Evolutionary conservation across 1,284 basidiomycete genomes (phyloP).

Genomic region (Leccinum solheimii): DNA sequence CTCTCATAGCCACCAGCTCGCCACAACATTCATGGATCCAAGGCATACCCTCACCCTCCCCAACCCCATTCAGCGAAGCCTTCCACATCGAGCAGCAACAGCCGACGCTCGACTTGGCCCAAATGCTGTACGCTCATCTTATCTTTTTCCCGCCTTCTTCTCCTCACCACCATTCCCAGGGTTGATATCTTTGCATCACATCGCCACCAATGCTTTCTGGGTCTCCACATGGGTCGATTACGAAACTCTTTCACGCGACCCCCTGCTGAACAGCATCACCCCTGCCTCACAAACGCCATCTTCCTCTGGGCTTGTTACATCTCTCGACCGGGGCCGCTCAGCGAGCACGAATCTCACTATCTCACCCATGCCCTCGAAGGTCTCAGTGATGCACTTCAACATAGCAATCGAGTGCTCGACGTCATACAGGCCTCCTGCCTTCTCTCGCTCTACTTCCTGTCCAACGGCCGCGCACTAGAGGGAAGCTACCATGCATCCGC

Average conservation of each 20-base stretch:
- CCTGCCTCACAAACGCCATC: conserved; percentile 73
- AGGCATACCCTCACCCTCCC: conserved; percentile 44
- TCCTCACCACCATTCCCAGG: conserved; percentile 38
- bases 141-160: conserved; percentile 3
- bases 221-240: conserved; percentile 62
- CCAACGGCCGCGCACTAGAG: conserved; percentile 69
- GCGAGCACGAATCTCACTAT: conserved; percentile 68
- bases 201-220: conserved; percentile 69
- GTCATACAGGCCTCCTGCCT: conserved; percentile 73
- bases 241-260: conserved; percentile 57
- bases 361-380: conserved; percentile 59
- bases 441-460: conserved; percentile 69
- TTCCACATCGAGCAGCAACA: conserved; percentile 53
- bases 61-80: conserved; percentile 52
- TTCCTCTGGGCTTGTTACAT: conserved; percentile 80
- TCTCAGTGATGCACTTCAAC: conserved; percentile 58
- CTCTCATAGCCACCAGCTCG: conserved; percentile 24
- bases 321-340: conserved; percentile 64
- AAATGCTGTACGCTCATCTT: conserved; percentile 56
- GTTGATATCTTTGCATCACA: conserved; percentile 76
- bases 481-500: conserved; percentile 71
- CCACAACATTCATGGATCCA: conserved; percentile 37
- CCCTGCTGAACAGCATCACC: conserved; percentile 60
- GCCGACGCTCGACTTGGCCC: conserved; percentile 60
- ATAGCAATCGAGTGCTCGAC: conserved; percentile 57